Percentiles rank a stretch among this genome's conserved stretches.
phyloP scores from a whole-genome alignment of 495 filamentous ascomycete genomes.

The Hypomontagnella monticulosa region DNA sequence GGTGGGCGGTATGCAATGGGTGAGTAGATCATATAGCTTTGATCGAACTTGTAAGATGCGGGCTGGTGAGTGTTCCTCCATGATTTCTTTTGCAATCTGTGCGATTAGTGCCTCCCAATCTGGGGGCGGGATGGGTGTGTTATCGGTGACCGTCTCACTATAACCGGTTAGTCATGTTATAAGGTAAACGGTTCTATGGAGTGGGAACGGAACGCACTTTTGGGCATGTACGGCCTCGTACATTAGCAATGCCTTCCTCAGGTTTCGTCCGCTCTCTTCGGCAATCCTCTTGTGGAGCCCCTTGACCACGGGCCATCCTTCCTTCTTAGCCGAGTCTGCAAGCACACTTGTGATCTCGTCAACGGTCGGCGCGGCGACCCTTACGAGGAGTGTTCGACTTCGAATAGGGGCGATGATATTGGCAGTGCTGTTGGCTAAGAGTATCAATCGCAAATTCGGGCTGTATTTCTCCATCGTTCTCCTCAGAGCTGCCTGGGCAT shows the following conservation, averaged over 20 bases:
- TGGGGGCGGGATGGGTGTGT: constrained; percentile 87
- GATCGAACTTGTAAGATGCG: constrained; percentile 86
- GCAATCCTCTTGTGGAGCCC: constrained; percentile 85
- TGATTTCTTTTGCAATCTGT: constrained; percentile 88
- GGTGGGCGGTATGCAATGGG: constrained; percentile 95
- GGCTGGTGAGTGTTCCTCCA: constrained; percentile 88
- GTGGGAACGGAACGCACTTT: constrained; percentile 67
- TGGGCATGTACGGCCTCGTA: constrained; percentile 96
- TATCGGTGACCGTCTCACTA: constrained; percentile 91
- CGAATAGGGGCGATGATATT: constrained; percentile 98
- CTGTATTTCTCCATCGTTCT: constrained; percentile 99
- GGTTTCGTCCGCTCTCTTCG: constrained; percentile 89
- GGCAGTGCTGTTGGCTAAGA: constrained; percentile 92
- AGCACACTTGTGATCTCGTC: constrained; percentile 83
- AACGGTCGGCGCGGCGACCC: constrained; percentile 89
- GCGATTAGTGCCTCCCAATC: constrained; percentile 94
- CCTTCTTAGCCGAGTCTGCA: constrained; percentile 74
- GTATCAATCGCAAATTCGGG: constrained; percentile 88
- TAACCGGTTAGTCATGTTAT: constrained; percentile 27
- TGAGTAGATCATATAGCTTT: constrained; percentile 93
- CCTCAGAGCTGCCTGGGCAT: constrained; percentile 94
- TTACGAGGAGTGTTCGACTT: constrained; percentile 85
- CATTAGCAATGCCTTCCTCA: constrained; percentile 91
- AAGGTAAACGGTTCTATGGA: background rate
- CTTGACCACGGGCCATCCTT: constrained; percentile 76